Percentiles rank a stretch among this genome's conserved stretches.
Evolutionary conservation across 345 rosid genomes (phyloP).

Genomic region (Nephelium lappaceum): DNA sequence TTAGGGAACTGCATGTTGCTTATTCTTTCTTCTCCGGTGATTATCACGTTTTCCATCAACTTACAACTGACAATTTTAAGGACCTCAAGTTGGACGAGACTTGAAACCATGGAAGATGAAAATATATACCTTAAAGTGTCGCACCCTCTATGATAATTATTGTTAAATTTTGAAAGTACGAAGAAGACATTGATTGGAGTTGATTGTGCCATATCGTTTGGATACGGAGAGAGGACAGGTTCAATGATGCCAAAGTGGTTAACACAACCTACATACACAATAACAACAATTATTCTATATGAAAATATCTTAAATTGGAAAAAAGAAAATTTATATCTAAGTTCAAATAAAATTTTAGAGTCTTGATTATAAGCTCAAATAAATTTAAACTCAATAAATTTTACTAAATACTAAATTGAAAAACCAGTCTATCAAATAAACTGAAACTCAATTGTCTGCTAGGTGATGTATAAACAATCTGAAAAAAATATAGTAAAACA

Average conservation of each 20-base stretch:
- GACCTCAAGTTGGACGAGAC: neutral
- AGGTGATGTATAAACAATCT: too few species aligned
- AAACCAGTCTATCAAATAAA: too few species aligned
- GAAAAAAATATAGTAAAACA: too few species aligned
- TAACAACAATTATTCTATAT: too few species aligned
- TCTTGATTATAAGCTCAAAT: neutral
- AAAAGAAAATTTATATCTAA: neutral
- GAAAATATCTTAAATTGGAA: neutral
- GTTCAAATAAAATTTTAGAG: neutral
- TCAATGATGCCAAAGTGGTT: too few species aligned
- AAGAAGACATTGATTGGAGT: neutral
- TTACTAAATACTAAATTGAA: too few species aligned
- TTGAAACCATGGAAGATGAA: neutral
- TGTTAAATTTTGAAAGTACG: neutral
- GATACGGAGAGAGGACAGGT: too few species aligned
- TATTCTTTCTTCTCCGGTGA: neutral
- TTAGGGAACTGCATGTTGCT: constrained; percentile 1
- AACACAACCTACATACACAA: too few species aligned
- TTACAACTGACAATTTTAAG: neutral
- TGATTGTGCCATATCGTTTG: neutral
- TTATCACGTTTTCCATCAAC: constrained; percentile 20
- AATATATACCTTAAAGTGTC: constrained; percentile 8
- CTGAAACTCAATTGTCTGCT: too few species aligned
- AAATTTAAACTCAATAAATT: too few species aligned
- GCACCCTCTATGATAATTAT: neutral